Percentiles rank a stretch among this genome's conserved stretches.
These are phyloP conservation scores for Colletotrichum agaves DNA, from an alignment of 2,329 filamentous ascomycete species.

Conservation along the genomic window DNA sequence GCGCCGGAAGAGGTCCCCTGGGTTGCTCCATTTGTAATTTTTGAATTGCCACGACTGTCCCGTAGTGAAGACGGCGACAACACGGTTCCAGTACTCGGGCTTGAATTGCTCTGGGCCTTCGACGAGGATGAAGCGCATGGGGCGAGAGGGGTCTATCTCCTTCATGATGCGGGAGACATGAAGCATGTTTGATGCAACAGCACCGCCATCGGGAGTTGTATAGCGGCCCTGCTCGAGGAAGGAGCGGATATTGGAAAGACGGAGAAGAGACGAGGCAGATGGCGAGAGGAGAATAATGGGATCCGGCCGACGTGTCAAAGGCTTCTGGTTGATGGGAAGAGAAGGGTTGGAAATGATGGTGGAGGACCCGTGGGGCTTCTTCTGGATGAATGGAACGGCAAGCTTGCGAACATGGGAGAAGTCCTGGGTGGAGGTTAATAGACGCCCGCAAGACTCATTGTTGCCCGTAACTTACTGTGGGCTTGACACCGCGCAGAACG, in stretches of 20 bases:
- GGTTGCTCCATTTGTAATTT: constrained; percentile 94
- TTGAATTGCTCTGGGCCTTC: constrained; percentile 95
- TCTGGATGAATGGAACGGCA: constrained; percentile 79
- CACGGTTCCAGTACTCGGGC: constrained; percentile 95
- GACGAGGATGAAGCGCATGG: constrained; percentile 93
- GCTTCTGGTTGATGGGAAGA: constrained; percentile 65
- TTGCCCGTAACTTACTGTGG: constrained; percentile 70
- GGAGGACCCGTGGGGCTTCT: constrained; percentile 60
- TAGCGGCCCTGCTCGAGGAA: constrained; percentile 91
- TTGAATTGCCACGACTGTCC: constrained; percentile 99
- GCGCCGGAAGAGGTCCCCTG: constrained; percentile 89
- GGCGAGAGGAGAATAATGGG: constrained; percentile 98
- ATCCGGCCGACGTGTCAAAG: constrained; percentile 66
- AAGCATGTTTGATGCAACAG: constrained; percentile 80
- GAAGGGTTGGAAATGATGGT: constrained; percentile 55
- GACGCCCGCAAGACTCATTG: neutral
- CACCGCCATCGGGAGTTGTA: constrained; percentile 77
- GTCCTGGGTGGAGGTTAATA: constrained; percentile 66
- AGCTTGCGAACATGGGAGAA: constrained; percentile 94
- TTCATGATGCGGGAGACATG: constrained; percentile 84
- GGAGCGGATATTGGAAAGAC: constrained; percentile 94
- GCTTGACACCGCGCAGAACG: constrained; percentile 85
- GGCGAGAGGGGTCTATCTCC: constrained; percentile 73
- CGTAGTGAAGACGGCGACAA: constrained; percentile 97
- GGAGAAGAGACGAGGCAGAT: constrained; percentile 91